These are phyloP conservation scores for Monoraphidium neglectum DNA, from an alignment of 139 green algal species.

Conservation along the genomic window DNA sequence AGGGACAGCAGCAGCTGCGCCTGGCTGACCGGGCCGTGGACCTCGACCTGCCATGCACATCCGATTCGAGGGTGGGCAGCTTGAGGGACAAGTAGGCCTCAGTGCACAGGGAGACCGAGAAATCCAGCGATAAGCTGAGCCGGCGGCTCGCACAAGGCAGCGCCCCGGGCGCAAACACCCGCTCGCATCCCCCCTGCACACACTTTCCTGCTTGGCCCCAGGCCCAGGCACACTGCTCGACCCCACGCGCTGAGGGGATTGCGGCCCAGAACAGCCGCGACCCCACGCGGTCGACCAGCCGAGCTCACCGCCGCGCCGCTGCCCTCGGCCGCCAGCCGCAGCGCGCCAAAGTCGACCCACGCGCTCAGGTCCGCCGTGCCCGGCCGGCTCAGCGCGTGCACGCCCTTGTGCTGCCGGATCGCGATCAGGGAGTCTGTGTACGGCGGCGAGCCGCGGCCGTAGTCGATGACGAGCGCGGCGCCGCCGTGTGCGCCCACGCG, in stretches of 20 bases:
- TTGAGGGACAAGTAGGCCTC: no score
- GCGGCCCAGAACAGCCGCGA: background rate
- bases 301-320: background rate
- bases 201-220: no score
- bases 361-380: slow-evolving; percentile 87
- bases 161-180: no score
- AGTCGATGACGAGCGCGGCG: slow-evolving; percentile 94
- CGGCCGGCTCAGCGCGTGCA: slow-evolving; percentile 71
- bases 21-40: slow-evolving; percentile 78
- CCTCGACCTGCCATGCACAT: slow-evolving; percentile 30
- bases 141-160: no score
- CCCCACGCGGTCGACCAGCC: background rate
- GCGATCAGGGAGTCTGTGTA: slow-evolving; percentile 78
- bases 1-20: slow-evolving; percentile 70
- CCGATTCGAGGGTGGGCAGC: no score
- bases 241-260: no score
- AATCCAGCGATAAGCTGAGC: no score
- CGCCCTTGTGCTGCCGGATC: slow-evolving; percentile 45
- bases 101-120: no score
- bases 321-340: slow-evolving; percentile 51
- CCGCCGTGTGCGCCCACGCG: slow-evolving; percentile 74
- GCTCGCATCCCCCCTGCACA: no score
- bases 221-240: no score
- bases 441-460: slow-evolving; percentile 77
- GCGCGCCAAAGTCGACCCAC: slow-evolving; percentile 91